A percentile compares a stretch with the other conserved stretches of the same genome.
Conservation (phyloP, 2,329 filamentous ascomycete genomes). For the Xylaria sp. region DNA sequence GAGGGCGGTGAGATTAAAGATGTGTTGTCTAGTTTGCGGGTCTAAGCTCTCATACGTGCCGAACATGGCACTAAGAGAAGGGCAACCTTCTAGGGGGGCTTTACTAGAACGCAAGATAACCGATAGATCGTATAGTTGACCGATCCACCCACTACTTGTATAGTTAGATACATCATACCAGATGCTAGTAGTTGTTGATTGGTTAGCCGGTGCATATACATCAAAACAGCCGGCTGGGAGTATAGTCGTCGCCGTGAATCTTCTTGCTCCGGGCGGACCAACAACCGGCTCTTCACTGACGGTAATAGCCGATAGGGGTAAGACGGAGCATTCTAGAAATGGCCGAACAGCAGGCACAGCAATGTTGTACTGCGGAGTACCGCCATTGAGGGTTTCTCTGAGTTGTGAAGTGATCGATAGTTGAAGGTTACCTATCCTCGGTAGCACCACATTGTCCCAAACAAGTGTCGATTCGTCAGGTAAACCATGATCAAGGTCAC, state of each 20-base stretch:
- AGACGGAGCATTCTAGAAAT: neutral
- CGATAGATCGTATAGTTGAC: neutral
- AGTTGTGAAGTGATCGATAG: neutral
- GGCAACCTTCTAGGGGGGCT: neutral
- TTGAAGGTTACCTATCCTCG: neutral
- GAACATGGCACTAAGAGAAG: constrained; percentile 3
- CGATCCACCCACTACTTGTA: neutral
- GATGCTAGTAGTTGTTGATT: too few species aligned
- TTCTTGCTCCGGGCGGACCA: neutral
- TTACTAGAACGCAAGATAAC: neutral
- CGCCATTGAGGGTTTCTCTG: neutral
- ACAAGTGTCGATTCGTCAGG: too few species aligned
- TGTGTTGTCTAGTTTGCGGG: neutral
- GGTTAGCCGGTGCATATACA: neutral
- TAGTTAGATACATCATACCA: neutral
- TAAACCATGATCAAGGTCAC: too few species aligned
- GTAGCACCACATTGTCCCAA: too few species aligned
- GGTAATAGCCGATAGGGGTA: neutral
- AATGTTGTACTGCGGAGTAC: neutral
- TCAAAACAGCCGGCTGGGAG: neutral
- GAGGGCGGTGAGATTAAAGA: constrained; percentile 7
- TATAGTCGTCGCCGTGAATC: neutral
- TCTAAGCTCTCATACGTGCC: neutral
- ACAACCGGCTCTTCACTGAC: neutral
- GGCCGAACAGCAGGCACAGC: constrained; percentile 13